Conservation (phyloP, 1,139 yeast species). For the Blastobotrys persicus region DNA sequence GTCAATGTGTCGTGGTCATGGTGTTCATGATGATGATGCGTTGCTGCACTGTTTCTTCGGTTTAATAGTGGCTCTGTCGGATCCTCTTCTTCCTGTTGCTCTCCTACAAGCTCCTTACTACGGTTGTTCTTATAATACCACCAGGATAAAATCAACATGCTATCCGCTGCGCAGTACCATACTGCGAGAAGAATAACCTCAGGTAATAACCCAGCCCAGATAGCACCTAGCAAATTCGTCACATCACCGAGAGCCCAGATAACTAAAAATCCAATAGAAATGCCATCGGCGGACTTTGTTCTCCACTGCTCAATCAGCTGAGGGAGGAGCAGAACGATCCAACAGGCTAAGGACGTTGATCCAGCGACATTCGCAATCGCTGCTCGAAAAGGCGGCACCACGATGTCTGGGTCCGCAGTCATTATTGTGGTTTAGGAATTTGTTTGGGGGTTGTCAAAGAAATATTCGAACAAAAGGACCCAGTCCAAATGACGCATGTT, state of each 20-base stretch:
- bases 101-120: not conserved
- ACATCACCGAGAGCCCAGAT: slow-evolving; percentile 77
- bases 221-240: slow-evolving; percentile 62
- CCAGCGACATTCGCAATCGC: slow-evolving; percentile 64
- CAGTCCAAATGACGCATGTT: not conserved
- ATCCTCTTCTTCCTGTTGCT: slow-evolving; percentile 14
- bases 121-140: slow-evolving; percentile 43
- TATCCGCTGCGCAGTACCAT: slow-evolving; percentile 74
- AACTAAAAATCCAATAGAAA: slow-evolving; percentile 64
- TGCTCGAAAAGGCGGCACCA: slow-evolving; percentile 34
- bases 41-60: slow-evolving; percentile 28
- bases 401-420: slow-evolving; percentile 11
- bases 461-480: not conserved
- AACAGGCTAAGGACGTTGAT: slow-evolving; percentile 57
- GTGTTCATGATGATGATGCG: slow-evolving; percentile 18
- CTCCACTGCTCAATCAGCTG: slow-evolving; percentile 83
- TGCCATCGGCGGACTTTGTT: slow-evolving; percentile 73
- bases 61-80: slow-evolving; percentile 28
- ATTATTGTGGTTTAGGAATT: not conserved
- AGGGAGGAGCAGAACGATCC: slow-evolving; percentile 78
- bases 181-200: slow-evolving; percentile 67
- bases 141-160: slow-evolving; percentile 59
- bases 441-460: not conserved
- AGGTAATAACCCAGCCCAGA: slow-evolving; percentile 71
- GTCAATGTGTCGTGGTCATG: slow-evolving; percentile 30